Percentiles rank a stretch among this genome's conserved stretches.
Conservation (phyloP, 2,329 filamentous ascomycete genomes). For the Xylariaceae sp. region DNA sequence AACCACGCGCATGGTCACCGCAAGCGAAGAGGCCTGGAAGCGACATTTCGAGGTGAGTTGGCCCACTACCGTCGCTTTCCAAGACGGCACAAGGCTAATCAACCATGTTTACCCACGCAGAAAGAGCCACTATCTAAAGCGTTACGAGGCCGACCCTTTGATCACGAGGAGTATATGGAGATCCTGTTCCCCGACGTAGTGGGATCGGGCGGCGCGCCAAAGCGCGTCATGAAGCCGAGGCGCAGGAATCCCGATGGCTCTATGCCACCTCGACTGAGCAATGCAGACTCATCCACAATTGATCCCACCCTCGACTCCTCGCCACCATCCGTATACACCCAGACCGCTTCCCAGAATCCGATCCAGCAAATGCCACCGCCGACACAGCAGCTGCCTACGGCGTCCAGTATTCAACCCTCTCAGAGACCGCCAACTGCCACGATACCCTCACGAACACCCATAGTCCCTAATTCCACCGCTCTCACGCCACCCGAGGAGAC, state of each 20-base stretch:
- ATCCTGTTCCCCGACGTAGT: slow-evolving; percentile 65
- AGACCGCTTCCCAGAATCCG: slow-evolving; percentile 30
- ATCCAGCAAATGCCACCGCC: slow-evolving; percentile 28
- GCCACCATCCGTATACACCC: slow-evolving; percentile 24
- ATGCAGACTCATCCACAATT: slow-evolving; percentile 52
- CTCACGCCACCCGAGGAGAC: slow-evolving; percentile 63
- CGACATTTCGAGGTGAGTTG: slow-evolving; percentile 61
- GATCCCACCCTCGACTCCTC: slow-evolving; percentile 35
- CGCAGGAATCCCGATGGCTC: slow-evolving; percentile 54
- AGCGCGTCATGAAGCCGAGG: slow-evolving; percentile 62
- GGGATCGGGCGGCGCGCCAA: slow-evolving; percentile 64
- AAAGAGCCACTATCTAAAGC: slow-evolving; percentile 64
- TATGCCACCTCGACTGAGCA: slow-evolving; percentile 52
- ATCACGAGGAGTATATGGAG: slow-evolving; percentile 66
- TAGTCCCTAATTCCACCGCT: slow-evolving; percentile 48
- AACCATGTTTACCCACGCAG: slow-evolving; percentile 41
- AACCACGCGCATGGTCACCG: slow-evolving; percentile 56
- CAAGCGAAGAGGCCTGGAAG: slow-evolving; percentile 62
- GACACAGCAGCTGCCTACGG: slow-evolving; percentile 30
- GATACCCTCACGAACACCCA: slow-evolving; percentile 48
- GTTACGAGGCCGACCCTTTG: slow-evolving; percentile 62
- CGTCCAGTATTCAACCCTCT: slow-evolving; percentile 35
- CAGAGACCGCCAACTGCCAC: slow-evolving; percentile 43
- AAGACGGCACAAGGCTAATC: slow-evolving; percentile 11
- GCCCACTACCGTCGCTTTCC: neutral